A percentile compares a stretch with the other conserved stretches of the same genome.
Evolutionary conservation across 345 rosid genomes (phyloP).

Genomic region (Tarenaya hassleriana): DNA sequence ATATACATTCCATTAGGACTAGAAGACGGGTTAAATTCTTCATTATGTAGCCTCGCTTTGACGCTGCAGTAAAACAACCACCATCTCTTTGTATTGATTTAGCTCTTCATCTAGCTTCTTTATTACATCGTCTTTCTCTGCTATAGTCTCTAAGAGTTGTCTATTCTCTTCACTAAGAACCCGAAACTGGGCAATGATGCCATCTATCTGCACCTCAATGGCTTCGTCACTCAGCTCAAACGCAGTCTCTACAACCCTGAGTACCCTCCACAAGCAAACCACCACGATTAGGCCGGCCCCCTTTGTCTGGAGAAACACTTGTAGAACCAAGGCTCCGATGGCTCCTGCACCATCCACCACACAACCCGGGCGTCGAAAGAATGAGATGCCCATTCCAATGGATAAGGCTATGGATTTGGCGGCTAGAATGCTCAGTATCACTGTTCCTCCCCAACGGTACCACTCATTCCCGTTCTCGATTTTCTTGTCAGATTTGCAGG

Average conservation of each 20-base stretch:
- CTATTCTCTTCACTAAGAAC: slow-evolving; percentile 38
- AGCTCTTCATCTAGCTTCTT: slow-evolving; percentile 33
- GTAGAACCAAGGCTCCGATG: slow-evolving; percentile 46
- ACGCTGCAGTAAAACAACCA: not conserved
- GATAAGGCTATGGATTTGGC: slow-evolving; percentile 36
- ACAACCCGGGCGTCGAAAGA: slow-evolving; percentile 45
- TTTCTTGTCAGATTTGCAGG: slow-evolving; percentile 22
- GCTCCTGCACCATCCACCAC: slow-evolving; percentile 48
- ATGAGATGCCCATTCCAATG: slow-evolving; percentile 34
- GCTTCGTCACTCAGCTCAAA: slow-evolving; percentile 75
- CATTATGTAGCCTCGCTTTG: slow-evolving; percentile 16
- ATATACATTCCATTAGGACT: not conserved
- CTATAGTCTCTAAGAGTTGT: slow-evolving; percentile 29
- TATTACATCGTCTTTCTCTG: slow-evolving; percentile 39
- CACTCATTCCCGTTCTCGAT: slow-evolving; percentile 22
- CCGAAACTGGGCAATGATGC: slow-evolving; percentile 44
- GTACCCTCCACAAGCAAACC: slow-evolving; percentile 66
- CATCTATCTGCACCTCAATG: slow-evolving; percentile 52
- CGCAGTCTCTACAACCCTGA: slow-evolving; percentile 60
- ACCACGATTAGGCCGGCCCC: slow-evolving; percentile 64
- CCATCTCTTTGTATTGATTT: not conserved
- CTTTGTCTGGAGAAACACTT: slow-evolving; percentile 37
- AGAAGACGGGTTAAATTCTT: not conserved
- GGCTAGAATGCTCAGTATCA: slow-evolving; percentile 44
- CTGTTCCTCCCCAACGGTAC: slow-evolving; percentile 60